phyloP scores from a whole-genome alignment of 441 rosid genomes.

The Croton setiger region DNA sequence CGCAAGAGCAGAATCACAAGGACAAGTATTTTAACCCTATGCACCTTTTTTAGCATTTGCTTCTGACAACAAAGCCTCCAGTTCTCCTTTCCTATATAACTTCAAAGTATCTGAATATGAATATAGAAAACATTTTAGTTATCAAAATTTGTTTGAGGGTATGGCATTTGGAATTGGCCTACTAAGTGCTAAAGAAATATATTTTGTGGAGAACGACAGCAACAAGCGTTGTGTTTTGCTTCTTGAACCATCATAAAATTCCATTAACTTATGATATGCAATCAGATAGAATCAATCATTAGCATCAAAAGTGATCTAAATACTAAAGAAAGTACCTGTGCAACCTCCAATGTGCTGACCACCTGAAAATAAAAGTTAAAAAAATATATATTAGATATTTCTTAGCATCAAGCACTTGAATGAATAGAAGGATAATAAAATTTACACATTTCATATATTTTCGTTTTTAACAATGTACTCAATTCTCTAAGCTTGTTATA shows the following conservation, averaged over 20 bases:
- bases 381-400: slow-evolving; percentile 2
- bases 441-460: background rate
- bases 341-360: slow-evolving; percentile 89
- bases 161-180: background rate
- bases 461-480: background rate
- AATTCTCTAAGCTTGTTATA: background rate
- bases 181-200: background rate
- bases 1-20: background rate
- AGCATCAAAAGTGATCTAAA: background rate
- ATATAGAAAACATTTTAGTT: slow-evolving; percentile 2
- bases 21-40: slow-evolving; percentile 29
- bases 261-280: background rate
- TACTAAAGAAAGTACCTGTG: slow-evolving; percentile 48
- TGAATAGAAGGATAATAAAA: background rate
- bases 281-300: background rate
- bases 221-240: background rate
- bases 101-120: slow-evolving; percentile 61
- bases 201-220: background rate
- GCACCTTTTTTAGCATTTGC: slow-evolving; percentile 38
- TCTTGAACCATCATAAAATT: background rate
- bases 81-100: slow-evolving; percentile 64
- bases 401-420: slow-evolving; percentile 1
- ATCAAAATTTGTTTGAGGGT: background rate
- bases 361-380: slow-evolving; percentile 45
- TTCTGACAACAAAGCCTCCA: slow-evolving; percentile 56